phyloP scores from a whole-genome alignment of 1,284 basidiomycete genomes.

The Entoloma clypeatum region DNA sequence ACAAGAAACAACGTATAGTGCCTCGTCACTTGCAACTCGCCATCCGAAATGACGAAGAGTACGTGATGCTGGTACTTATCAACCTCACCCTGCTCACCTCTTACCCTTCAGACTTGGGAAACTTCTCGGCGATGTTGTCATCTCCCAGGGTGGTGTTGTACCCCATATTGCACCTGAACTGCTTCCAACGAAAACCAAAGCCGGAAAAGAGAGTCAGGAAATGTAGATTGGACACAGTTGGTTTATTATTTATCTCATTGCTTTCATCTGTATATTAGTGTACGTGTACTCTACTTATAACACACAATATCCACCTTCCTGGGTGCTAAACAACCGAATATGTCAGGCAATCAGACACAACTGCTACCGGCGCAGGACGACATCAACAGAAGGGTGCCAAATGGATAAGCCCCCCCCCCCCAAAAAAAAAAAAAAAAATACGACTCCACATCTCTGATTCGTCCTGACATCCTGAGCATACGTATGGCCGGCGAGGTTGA shows the following conservation, averaged over 20 bases:
- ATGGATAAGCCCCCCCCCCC: too few species aligned
- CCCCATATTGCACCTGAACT: constrained; percentile 33
- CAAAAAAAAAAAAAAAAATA: too few species aligned
- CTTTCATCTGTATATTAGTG: constrained; percentile 16
- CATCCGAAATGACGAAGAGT: constrained; percentile 87
- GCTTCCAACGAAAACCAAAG: constrained; percentile 44
- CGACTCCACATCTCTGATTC: too few species aligned
- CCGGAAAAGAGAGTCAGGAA: constrained; percentile 33
- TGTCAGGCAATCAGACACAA: too few species aligned
- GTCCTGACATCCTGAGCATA: too few species aligned
- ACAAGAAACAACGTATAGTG: constrained; percentile 90
- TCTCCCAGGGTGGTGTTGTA: constrained; percentile 85
- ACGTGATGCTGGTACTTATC: constrained; percentile 26
- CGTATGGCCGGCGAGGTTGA: too few species aligned
- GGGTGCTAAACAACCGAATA: too few species aligned
- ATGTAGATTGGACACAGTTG: constrained; percentile 23
- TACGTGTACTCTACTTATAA: constrained; percentile 15
- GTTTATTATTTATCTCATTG: constrained; percentile 2
- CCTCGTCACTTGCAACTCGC: constrained; percentile 89
- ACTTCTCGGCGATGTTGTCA: constrained; percentile 80
- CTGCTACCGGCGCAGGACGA: too few species aligned
- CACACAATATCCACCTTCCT: too few species aligned
- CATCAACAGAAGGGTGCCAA: too few species aligned
- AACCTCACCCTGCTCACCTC: constrained; percentile 13
- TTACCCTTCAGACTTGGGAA: constrained; percentile 50